Conservation (phyloP, 2,329 filamentous ascomycete species). For the Pestalotiopsis fici region DNA sequence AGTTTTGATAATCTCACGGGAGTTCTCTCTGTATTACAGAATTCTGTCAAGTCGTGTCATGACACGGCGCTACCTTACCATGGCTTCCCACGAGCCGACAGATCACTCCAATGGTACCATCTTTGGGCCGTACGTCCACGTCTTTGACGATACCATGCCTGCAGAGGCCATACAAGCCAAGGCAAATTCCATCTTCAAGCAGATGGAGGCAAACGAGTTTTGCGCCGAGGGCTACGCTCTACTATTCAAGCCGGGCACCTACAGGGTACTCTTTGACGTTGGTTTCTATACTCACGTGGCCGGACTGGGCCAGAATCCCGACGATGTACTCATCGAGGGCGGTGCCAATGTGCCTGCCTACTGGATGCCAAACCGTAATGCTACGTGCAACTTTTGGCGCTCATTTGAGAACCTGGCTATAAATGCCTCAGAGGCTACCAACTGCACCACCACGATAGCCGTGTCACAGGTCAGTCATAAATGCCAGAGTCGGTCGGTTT, state of each 20-base stretch:
- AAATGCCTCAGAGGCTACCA: slow-evolving; percentile 29
- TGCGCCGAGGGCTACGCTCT: slow-evolving; percentile 29
- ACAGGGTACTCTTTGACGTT: slow-evolving; percentile 32
- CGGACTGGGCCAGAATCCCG: slow-evolving; percentile 28
- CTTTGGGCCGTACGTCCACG: slow-evolving; percentile 31
- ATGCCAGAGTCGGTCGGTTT: not conserved
- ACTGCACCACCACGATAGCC: slow-evolving; percentile 33
- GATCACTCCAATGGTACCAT: slow-evolving; percentile 25
- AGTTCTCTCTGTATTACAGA: not conserved
- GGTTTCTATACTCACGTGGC: slow-evolving; percentile 34
- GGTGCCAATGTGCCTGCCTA: slow-evolving; percentile 33
- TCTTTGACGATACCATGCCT: slow-evolving; percentile 31
- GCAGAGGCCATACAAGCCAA: slow-evolving; percentile 27
- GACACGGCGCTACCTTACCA: not conserved
- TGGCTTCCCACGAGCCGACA: not conserved
- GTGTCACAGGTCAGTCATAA: slow-evolving; percentile 25
- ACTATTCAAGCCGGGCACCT: slow-evolving; percentile 31
- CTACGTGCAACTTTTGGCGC: slow-evolving; percentile 35
- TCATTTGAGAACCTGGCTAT: slow-evolving; percentile 33
- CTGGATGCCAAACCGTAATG: slow-evolving; percentile 35
- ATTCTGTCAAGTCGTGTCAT: not conserved
- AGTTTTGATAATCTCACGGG: no score
- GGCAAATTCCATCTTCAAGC: slow-evolving; percentile 26
- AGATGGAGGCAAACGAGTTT: slow-evolving; percentile 35
- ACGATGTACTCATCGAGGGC: slow-evolving; percentile 31